Evolutionary conservation across 1,284 basidiomycete species (phyloP), one percentile per base, ranked within the genome.

Genomic region (Ustilago bromivora): DNA sequence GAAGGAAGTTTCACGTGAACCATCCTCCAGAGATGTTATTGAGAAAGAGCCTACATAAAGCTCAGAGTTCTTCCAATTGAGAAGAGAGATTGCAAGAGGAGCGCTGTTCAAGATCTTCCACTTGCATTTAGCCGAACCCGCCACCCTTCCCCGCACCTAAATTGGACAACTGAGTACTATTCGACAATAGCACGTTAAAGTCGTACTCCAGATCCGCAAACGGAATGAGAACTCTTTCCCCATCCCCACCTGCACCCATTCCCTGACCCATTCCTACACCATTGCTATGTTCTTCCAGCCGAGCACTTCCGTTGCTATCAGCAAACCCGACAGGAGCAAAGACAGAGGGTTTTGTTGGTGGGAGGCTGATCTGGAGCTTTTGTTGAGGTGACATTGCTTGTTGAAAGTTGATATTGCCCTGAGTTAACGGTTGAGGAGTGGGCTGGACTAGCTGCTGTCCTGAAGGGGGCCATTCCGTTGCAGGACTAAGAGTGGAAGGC

Each of bases 131-230:
- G n/a, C 34, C 66, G 15, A 59, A 36, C 13, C 36, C 35, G 23
- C 19, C 47, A 11, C 28, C 17, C 9, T 47, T 47, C 3, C 32
- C 54, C 9, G 17, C 17, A 23, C 13, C 51, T 23, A 13, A 52
- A 23, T 56, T n/a, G 40, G 32, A 49, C 40, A 66, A 38, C 47
- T 57, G 67, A 9, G 55, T 60, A 32, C 63, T 54, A 10, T 63
- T 62, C 17, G 55, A 62, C 35, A 71, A 57, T 52, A 71, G 35
- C 15, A 55, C 57, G 15, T 71, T 66, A n/a, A 71, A 57, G 32
- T 66, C 69, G 28, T 66, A 58, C 52, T 62, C 69, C 11, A 66
- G 19, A 17, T 66, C 59, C 13, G 60, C 46, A 17, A 66, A 62
- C 2, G 64, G 64, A 5, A 53, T 63, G 4, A 49, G 19, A 4